Conservation (phyloP, 1,284 basidiomycete genomes). For the Lignosus rhinocerotis region DNA sequence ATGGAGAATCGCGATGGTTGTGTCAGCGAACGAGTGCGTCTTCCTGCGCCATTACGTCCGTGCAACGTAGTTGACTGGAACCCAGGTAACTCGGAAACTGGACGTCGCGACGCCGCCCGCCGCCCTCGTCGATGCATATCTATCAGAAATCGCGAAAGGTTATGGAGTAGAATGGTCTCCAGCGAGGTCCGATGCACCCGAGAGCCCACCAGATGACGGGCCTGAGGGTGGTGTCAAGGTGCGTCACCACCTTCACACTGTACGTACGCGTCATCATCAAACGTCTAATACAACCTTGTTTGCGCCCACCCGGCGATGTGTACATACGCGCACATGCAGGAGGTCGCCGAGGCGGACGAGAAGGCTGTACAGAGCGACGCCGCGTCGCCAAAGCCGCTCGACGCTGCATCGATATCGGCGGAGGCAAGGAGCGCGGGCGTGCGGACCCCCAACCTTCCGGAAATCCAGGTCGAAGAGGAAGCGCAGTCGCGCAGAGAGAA, state of each 20-base stretch:
- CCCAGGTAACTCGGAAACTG: conserved; percentile 77
- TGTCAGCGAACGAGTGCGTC: conserved; percentile 76
- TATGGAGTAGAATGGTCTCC: conserved; percentile 79
- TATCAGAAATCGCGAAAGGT: conserved; percentile 85
- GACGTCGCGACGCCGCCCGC: conserved; percentile 66
- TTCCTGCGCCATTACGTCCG: background rate
- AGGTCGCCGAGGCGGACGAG: conserved; percentile 18
- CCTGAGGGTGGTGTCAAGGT: conserved; percentile 39
- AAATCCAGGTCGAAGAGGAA: conserved; percentile 47
- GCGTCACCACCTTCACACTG: conserved; percentile 9
- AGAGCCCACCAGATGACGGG: conserved; percentile 31
- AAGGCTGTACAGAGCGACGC: background rate
- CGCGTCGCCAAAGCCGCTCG: conserved; percentile 24
- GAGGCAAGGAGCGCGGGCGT: conserved; percentile 34
- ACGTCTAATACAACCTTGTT: background rate
- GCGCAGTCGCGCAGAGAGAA: conserved; percentile 26
- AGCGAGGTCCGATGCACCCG: conserved; percentile 29
- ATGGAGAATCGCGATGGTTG: conserved; percentile 84
- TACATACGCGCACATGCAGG: conserved; percentile 10
- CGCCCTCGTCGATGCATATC: conserved; percentile 84
- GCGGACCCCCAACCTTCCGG: conserved; percentile 44
- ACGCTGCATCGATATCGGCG: conserved; percentile 33
- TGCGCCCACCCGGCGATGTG: background rate
- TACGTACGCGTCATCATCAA: conserved; percentile 2
- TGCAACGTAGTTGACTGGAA: conserved; percentile 40